A percentile compares a stretch with the other conserved stretches of the same genome.
Conservation (phyloP, 2,329 filamentous ascomycete genomes). For the Colletotrichum gloeosporioides region DNA sequence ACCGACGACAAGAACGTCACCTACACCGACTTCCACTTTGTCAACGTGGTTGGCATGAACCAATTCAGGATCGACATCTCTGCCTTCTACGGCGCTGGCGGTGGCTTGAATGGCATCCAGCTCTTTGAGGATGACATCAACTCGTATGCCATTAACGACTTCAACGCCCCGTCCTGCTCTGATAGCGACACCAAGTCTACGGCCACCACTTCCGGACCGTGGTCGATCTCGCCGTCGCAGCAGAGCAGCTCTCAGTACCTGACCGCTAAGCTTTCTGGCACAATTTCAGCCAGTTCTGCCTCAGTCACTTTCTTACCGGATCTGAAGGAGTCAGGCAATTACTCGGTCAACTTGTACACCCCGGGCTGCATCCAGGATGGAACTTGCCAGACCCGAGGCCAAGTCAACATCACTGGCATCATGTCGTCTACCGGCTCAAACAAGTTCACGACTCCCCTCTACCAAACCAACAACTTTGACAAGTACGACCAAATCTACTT, state of each 20-base stretch:
- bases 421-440: slow-evolving; percentile 59
- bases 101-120: slow-evolving; percentile 84
- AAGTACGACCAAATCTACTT: slow-evolving; percentile 95
- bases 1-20: slow-evolving; percentile 68
- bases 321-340: slow-evolving; percentile 88
- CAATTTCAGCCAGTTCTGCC: slow-evolving; percentile 62
- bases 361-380: slow-evolving; percentile 86
- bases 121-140: slow-evolving; percentile 86
- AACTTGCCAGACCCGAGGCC: slow-evolving; percentile 77
- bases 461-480: slow-evolving; percentile 93
- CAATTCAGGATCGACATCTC: slow-evolving; percentile 85
- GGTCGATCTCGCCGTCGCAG: slow-evolving; percentile 71
- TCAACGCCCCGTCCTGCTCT: slow-evolving; percentile 84
- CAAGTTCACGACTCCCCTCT: slow-evolving; percentile 68
- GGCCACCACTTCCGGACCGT: slow-evolving; percentile 75
- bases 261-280: slow-evolving; percentile 65
- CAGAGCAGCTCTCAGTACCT: slow-evolving; percentile 80
- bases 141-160: slow-evolving; percentile 82
- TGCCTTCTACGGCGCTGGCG: slow-evolving; percentile 85
- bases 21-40: slow-evolving; percentile 91
- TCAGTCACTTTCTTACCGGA: slow-evolving; percentile 83
- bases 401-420: slow-evolving; percentile 79
- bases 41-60: slow-evolving; percentile 88
- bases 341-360: slow-evolving; percentile 89
- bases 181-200: slow-evolving; percentile 66